Evolutionary conservation across 2,329 filamentous ascomycete genomes (phyloP).

Genomic region (Pseudogymnoascus sp.): DNA sequence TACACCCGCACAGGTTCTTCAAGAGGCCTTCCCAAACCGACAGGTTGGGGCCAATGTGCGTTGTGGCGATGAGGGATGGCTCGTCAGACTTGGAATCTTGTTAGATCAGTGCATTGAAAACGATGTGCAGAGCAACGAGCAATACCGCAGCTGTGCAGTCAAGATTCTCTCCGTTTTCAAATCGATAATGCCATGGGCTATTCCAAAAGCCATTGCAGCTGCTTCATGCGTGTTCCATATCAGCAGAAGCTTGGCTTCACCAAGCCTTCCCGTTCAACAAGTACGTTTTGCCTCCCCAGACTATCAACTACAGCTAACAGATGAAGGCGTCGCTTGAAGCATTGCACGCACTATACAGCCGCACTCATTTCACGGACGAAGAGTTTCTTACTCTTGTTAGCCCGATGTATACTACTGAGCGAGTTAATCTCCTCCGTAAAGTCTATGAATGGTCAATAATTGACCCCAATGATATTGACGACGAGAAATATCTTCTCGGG

Average conservation of each 20-base stretch:
- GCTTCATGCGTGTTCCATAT: constrained; percentile 62
- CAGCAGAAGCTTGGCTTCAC: constrained; percentile 60
- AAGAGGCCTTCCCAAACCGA: constrained; percentile 66
- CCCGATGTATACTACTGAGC: constrained; percentile 66
- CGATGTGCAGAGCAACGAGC: constrained; percentile 54
- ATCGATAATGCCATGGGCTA: constrained; percentile 77
- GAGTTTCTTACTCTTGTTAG: constrained; percentile 72
- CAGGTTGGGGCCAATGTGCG: constrained; percentile 57
- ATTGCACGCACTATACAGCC: constrained; percentile 71
- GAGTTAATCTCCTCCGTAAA: constrained; percentile 60
- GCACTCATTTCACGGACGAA: constrained; percentile 63
- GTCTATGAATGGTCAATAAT: constrained; percentile 75
- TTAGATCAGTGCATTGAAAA: constrained; percentile 63
- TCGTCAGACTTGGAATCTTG: constrained; percentile 65
- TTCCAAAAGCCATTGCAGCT: constrained; percentile 69
- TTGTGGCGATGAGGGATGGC: constrained; percentile 77
- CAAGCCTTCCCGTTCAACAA: constrained; percentile 65
- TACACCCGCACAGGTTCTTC: constrained; percentile 66
- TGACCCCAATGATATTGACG: constrained; percentile 74
- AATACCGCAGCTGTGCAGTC: constrained; percentile 60
- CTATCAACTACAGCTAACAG: neutral
- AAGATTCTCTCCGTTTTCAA: constrained; percentile 71
- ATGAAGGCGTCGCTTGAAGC: constrained; percentile 67
- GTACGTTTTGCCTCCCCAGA: constrained; percentile 37
- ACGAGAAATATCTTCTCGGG: constrained; percentile 81